Evolutionary conservation across 1,284 basidiomycete genomes (phyloP), one percentile per base, ranked within the genome.

Genomic region (Fomitiporia mediterranea): DNA sequence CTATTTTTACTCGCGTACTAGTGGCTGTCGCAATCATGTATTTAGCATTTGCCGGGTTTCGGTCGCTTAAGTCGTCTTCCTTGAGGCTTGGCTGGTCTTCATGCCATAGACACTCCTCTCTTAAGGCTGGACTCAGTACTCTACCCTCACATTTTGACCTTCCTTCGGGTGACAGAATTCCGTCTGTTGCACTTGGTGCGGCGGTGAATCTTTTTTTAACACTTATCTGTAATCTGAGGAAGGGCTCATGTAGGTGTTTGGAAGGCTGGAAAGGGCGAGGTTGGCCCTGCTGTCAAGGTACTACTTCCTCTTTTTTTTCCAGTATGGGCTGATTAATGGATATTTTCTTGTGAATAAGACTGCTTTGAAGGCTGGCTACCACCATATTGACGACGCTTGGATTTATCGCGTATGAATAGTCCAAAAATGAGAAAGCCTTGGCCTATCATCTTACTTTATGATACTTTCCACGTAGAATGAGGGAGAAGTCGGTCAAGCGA

Each of bases 121-220:
- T 53, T 9, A 27, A 37, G 4, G 23, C 48, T 35, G 28, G 28
- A 17, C 35, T 50, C 17, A 34, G 48, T 19, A 23, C 49, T 34
- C 67, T 84, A 15, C 79, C 80, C 0, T 71, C 69, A 4, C 72
- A 82, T 65, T 83, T 74, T 64, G 75, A 72, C 0, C 69, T 86
- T 11, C 80, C 81, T 3, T 83, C 81, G 23, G 83, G 84, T 0
- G 79, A 83, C 60, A 72, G 74, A 59, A 84, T 86, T 40, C 84
- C 84, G 0, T 74, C 77, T 9, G 74, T 85, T 46, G 83, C 83
- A 9, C 72, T 85, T 30, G 81, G 82, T 80, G 68, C 42, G 67
- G 51, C 38, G 15, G 34, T 13, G 23, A 28, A 23, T 37, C n/a
- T 34, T 38, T 17, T 40, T 13, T 30, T 11, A 4, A 17, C 11